Conservation (phyloP, 2,329 filamentous ascomycete species). For the Fusarium caatingaense region DNA sequence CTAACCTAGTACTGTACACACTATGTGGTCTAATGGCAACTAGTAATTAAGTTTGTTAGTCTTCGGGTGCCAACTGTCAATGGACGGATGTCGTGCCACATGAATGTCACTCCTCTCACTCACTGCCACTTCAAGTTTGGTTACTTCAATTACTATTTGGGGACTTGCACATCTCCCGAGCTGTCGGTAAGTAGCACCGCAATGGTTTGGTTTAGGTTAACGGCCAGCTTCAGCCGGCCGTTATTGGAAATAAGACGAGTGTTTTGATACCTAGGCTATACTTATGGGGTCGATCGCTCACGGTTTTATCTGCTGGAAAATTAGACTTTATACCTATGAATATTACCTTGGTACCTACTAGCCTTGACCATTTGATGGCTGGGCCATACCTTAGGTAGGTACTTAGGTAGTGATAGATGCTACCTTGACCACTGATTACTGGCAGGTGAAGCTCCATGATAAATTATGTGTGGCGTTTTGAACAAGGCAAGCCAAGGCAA, state of each 20-base stretch:
- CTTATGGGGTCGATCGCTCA: neutral
- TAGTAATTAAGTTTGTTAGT: constrained; percentile 11
- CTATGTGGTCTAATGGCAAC: neutral
- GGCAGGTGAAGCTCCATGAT: constrained; percentile 7
- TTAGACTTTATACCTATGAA: neutral
- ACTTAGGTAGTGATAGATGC: neutral
- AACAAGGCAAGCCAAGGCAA: neutral
- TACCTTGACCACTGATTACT: neutral
- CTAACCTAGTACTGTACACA: no score
- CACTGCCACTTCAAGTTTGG: constrained; percentile 26
- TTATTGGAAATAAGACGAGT: neutral
- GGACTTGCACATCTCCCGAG: constrained; percentile 40
- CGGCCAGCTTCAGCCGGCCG: constrained; percentile 8
- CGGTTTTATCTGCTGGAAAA: neutral
- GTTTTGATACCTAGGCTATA: neutral
- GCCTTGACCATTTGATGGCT: neutral
- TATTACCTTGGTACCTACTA: neutral
- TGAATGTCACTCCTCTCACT: constrained; percentile 17
- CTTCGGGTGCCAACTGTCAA: constrained; percentile 12
- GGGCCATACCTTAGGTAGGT: no score
- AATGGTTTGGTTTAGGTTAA: neutral
- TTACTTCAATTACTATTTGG: constrained; percentile 1
- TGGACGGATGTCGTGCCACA: neutral
- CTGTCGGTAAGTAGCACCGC: constrained; percentile 17
- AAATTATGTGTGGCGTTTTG: constrained; percentile 24